These are phyloP conservation scores for Nemania sp. DNA, from an alignment of 2,329 filamentous ascomycete species.

Conservation along the genomic window DNA sequence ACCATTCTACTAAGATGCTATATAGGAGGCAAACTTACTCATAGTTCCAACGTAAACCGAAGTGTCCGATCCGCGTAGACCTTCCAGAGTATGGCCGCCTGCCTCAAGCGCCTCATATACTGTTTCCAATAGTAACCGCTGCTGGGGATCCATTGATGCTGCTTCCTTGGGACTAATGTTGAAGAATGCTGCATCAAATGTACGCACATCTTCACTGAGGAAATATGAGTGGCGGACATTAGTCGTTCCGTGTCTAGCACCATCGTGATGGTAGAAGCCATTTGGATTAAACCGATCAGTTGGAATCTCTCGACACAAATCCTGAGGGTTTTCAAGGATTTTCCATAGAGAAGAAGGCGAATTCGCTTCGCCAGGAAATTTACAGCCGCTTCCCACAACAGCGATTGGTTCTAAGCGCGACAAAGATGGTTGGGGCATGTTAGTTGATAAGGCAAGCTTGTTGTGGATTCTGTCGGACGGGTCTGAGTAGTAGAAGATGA, in stretches of 20 bases:
- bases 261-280: conserved; percentile 53
- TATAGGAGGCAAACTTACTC: not conserved
- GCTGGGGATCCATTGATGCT: conserved; percentile 43
- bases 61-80: conserved; percentile 17
- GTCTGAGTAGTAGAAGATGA: too few relatives aligned
- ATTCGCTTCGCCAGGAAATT: conserved; percentile 36
- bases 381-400: conserved; percentile 38
- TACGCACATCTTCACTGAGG: conserved; percentile 52
- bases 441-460: too few relatives aligned
- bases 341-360: conserved; percentile 39
- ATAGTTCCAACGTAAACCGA: conserved; percentile 4
- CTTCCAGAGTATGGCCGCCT: conserved; percentile 18
- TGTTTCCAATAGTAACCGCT: conserved; percentile 19
- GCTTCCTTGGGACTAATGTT: conserved; percentile 40
- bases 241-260: conserved; percentile 50
- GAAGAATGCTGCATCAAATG: conserved; percentile 53
- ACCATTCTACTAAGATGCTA: too few relatives aligned
- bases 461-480: too few relatives aligned
- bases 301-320: conserved; percentile 45
- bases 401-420: conserved; percentile 39
- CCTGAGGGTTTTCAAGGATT: conserved; percentile 29
- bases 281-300: conserved; percentile 50
- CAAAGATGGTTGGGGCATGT: too few relatives aligned
- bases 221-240: conserved; percentile 52
- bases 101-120: conserved; percentile 32